phyloP scores from a whole-genome alignment of 768 basidiomycete species.

The Calocybe cyanea region DNA sequence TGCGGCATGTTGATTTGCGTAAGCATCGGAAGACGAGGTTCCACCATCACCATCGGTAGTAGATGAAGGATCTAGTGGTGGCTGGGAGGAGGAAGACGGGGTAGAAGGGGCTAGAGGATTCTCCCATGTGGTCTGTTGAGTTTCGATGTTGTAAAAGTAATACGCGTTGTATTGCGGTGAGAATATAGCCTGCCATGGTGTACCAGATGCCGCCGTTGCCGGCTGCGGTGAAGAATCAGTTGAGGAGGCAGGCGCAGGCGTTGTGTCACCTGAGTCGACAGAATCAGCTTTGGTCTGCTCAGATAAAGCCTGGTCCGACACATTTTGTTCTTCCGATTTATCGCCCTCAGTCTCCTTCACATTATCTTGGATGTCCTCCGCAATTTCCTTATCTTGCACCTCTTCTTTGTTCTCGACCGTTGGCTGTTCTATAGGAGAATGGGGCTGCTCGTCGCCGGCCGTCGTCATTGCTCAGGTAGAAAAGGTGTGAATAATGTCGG shows the following conservation, averaged over 20 bases:
- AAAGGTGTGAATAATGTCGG: background rate
- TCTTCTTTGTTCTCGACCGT: background rate
- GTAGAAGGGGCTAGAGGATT: conserved; percentile 58
- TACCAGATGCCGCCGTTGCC: conserved; percentile 6
- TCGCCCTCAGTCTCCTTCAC: background rate
- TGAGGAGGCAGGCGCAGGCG: background rate
- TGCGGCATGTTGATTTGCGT: conserved; percentile 38
- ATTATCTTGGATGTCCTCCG: background rate
- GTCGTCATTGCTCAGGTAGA: conserved; percentile 1
- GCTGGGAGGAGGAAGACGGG: conserved; percentile 19
- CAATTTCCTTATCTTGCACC: background rate
- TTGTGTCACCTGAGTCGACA: background rate
- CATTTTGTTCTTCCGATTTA: background rate
- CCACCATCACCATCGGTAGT: conserved; percentile 2
- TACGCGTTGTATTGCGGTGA: conserved; percentile 76
- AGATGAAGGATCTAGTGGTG: conserved; percentile 18
- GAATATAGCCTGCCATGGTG: conserved; percentile 78
- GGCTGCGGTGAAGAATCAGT: too few species aligned
- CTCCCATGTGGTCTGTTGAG: conserved; percentile 79
- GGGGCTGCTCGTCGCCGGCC: background rate
- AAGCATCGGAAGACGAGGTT: conserved; percentile 18
- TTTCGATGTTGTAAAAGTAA: conserved; percentile 78
- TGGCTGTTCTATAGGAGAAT: background rate
- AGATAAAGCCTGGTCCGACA: background rate
- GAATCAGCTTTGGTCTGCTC: background rate